These are phyloP conservation scores for Cyclotella distinguenda DNA, from an alignment of 108 stramenopile species.

Conservation along the genomic window DNA sequence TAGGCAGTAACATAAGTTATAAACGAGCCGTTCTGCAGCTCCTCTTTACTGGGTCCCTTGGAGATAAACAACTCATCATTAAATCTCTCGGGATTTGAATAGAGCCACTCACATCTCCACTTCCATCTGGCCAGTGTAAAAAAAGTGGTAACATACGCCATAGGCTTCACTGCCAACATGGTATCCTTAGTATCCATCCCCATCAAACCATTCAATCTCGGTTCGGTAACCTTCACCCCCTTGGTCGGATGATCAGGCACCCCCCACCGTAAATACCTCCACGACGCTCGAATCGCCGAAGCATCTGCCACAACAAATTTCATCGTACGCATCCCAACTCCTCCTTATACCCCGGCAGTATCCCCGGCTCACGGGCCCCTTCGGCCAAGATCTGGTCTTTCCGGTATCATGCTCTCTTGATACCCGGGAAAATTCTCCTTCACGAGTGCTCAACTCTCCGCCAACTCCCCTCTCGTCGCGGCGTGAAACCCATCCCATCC, in stretches of 20 bases:
- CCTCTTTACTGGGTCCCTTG: constrained; percentile 35
- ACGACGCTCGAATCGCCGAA: constrained; percentile 17
- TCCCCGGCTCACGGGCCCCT: constrained; percentile 9
- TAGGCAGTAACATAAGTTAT: constrained; percentile 32
- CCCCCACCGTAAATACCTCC: constrained; percentile 32
- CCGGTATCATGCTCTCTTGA: constrained; percentile 14
- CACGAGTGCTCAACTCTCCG: constrained; percentile 9
- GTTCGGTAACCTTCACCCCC: constrained; percentile 10
- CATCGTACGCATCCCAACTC: constrained; percentile 17
- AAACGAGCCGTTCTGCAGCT: constrained; percentile 20
- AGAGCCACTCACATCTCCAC: constrained; percentile 39
- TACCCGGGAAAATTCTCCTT: constrained; percentile 23
- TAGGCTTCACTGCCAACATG: constrained; percentile 11
- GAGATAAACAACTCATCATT: constrained; percentile 22
- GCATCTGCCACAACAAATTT: constrained; percentile 48
- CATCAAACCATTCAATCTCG: constrained; percentile 29
- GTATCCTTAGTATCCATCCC: constrained; percentile 20
- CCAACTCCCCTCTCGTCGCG: constrained; percentile 35
- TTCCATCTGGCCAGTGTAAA: constrained; percentile 29
- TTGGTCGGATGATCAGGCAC: constrained; percentile 15
- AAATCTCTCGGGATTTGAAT: constrained; percentile 37
- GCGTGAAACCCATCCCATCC: constrained; percentile 48
- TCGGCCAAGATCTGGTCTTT: constrained; percentile 28
- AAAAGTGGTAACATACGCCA: constrained; percentile 39
- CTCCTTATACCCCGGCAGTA: constrained; percentile 31